Percentiles rank a stretch among this genome's conserved stretches.
phyloP scores from a whole-genome alignment of 2,329 filamentous ascomycete species.

The Lasiodiplodia gonubiensis region DNA sequence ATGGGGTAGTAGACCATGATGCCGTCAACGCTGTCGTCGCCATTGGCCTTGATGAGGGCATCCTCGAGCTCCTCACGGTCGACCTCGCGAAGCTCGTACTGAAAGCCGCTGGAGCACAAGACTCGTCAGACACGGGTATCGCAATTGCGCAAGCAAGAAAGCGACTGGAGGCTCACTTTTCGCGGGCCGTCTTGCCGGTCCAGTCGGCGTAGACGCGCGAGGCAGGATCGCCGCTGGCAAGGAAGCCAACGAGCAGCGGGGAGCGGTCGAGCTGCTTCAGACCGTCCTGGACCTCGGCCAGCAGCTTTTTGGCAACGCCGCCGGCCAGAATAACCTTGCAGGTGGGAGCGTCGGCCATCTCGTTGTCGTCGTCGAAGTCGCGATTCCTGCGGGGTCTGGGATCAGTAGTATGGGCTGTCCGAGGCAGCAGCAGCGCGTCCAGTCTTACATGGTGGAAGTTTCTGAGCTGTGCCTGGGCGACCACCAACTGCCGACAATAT shows the following conservation, averaged over 20 bases:
- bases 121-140: constrained; percentile 23
- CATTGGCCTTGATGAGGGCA: constrained; percentile 82
- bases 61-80: constrained; percentile 91
- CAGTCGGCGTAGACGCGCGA: constrained; percentile 94
- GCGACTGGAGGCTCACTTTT: constrained; percentile 72
- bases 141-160: neutral
- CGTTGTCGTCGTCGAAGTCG: constrained; percentile 12
- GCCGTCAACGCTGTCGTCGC: constrained; percentile 75
- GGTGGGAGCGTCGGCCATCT: constrained; percentile 49
- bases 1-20: constrained; percentile 99
- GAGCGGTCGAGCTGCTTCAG: constrained; percentile 72
- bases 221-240: constrained; percentile 89
- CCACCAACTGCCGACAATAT: constrained; percentile 23
- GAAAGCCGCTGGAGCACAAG: constrained; percentile 68
- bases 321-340: constrained; percentile 95
- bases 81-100: constrained; percentile 82
- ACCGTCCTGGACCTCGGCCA: constrained; percentile 77
- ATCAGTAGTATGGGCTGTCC: constrained; percentile 8
- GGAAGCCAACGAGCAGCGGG: constrained; percentile 86
- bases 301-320: constrained; percentile 81
- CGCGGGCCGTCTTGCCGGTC: constrained; percentile 94
- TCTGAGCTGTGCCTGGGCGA: constrained; percentile 6
- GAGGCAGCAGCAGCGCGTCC: constrained; percentile 3
- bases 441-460: constrained; percentile 13
- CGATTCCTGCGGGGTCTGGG: neutral